A percentile compares a stretch with the other conserved stretches of the same genome.
phyloP scores from a whole-genome alignment of 2,329 filamentous ascomycete species.

The Arthrobotrys iridis region DNA sequence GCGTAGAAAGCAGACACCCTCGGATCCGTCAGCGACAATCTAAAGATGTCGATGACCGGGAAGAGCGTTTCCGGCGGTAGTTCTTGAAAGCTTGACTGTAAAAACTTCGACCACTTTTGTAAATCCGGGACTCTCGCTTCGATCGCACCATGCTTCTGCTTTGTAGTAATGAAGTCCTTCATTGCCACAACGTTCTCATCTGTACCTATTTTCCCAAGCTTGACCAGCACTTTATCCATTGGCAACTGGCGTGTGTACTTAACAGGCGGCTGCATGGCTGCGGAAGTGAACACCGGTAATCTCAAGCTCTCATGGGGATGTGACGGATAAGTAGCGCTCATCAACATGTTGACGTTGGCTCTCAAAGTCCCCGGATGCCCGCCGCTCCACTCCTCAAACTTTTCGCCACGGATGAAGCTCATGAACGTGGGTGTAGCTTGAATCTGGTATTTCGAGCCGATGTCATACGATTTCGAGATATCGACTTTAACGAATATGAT shows the following conservation, averaged over 20 bases:
- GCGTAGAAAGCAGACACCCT: conserved; percentile 84
- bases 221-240: conserved; percentile 80
- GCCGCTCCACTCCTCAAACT: conserved; percentile 83
- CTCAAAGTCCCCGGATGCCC: conserved; percentile 75
- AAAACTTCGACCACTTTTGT: conserved; percentile 70
- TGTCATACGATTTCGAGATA: conserved; percentile 72
- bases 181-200: conserved; percentile 72
- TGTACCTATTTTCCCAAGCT: conserved; percentile 74
- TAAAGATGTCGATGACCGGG: conserved; percentile 83
- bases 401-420: conserved; percentile 79
- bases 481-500: conserved; percentile 85
- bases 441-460: conserved; percentile 73
- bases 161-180: conserved; percentile 75
- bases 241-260: conserved; percentile 82
- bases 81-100: conserved; percentile 68
- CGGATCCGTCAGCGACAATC: conserved; percentile 78
- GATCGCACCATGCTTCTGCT: conserved; percentile 69
- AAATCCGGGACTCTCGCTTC: conserved; percentile 78
- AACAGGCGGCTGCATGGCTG: conserved; percentile 72
- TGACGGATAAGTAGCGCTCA: conserved; percentile 62
- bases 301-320: conserved; percentile 79
- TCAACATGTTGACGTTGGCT: conserved; percentile 76
- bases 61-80: conserved; percentile 76
- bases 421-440: conserved; percentile 87
- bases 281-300: conserved; percentile 75